These are phyloP conservation scores for Phoma sp. DNA, from an alignment of 2,329 filamentous ascomycete species.

Conservation along the genomic window DNA sequence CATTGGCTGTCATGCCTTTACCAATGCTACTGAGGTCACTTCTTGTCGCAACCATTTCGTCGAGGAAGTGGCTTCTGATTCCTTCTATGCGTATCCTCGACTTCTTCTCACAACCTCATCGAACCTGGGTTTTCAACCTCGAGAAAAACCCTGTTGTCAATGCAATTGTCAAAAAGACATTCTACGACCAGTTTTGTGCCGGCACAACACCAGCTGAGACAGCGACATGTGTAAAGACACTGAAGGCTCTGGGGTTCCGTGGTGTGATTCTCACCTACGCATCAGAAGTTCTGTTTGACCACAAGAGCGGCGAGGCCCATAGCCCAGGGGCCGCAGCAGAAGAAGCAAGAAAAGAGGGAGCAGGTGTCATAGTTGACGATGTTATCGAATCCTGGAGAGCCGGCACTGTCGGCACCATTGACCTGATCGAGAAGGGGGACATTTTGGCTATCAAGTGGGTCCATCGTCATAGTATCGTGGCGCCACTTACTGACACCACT, in stretches of 20 bases:
- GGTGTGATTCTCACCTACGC: conserved; percentile 88
- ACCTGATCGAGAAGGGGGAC: conserved; percentile 38
- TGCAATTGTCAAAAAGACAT: conserved; percentile 74
- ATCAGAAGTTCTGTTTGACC: conserved; percentile 63
- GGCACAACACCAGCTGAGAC: conserved; percentile 77
- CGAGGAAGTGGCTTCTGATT: conserved; percentile 50
- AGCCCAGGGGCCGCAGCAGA: conserved; percentile 22
- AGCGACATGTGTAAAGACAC: conserved; percentile 62
- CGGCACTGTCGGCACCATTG: conserved; percentile 37
- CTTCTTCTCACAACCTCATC: conserved; percentile 48
- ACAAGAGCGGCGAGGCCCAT: conserved; percentile 33
- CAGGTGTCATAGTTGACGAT: conserved; percentile 19
- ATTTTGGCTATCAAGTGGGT: conserved; percentile 43
- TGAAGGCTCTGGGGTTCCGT: conserved; percentile 75
- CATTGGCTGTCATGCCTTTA: conserved; percentile 36
- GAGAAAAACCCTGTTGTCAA: conserved; percentile 78
- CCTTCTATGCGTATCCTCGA: conserved; percentile 48
- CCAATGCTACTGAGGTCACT: conserved; percentile 39
- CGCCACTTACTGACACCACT: conserved; percentile 13
- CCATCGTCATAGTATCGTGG: background rate
- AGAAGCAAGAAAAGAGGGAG: conserved; percentile 8
- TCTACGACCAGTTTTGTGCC: conserved; percentile 90
- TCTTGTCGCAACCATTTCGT: conserved; percentile 55
- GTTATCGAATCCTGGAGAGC: conserved; percentile 47
- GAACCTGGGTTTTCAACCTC: conserved; percentile 58